Base-by-base conservation (phyloP, 148 eudicot species). In the Fagopyrum tataricum region DNA sequence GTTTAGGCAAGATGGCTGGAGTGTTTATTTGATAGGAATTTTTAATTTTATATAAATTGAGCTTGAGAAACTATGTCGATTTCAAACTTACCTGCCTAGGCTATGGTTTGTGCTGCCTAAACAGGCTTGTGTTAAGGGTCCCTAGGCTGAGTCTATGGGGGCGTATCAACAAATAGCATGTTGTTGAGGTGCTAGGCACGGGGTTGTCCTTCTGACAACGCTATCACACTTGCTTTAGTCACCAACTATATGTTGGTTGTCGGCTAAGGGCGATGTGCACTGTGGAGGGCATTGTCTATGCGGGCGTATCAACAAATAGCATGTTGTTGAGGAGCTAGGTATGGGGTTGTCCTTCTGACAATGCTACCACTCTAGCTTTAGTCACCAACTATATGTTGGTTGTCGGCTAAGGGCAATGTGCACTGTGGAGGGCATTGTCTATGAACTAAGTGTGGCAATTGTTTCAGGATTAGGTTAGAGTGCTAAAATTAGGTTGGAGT, bases 391-490 rank as follows among this genome's bases (percentile, higher is more conserved):
- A n/a, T 21, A 56, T 56, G 7, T 31, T 56, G 21, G 20, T 55
- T 55, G 4, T 55, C n/a, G n/a, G n/a, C n/a, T n/a, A n/a, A n/a
- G n/a, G n/a, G n/a, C n/a, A n/a, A n/a, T n/a, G n/a, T n/a, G n/a
- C n/a, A n/a, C n/a, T n/a, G n/a, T n/a, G n/a, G n/a, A n/a, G 9
- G 21, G 61, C 61, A 9, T n/a, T 55, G 24, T 55, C 23, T 55
- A 18, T 20, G 12, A 20, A 17, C 23, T 20, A 48, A 48, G 52
- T 48, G 21, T 51, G 56, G n/a, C 56, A 51, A 20, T 14, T 4
- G 31, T 56, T 10, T 56, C 62, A 56, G 62, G 31, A 56, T 20
- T 56, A 24, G 67, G 67, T 26, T 59, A 6, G 67, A 59, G 67
- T 59, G 67, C n/a, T n/a, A n/a, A n/a, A n/a, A n/a, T n/a, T n/a